Evolutionary conservation across 2,329 filamentous ascomycete species (phyloP).

Genomic region (Colletotrichum lentis): DNA sequence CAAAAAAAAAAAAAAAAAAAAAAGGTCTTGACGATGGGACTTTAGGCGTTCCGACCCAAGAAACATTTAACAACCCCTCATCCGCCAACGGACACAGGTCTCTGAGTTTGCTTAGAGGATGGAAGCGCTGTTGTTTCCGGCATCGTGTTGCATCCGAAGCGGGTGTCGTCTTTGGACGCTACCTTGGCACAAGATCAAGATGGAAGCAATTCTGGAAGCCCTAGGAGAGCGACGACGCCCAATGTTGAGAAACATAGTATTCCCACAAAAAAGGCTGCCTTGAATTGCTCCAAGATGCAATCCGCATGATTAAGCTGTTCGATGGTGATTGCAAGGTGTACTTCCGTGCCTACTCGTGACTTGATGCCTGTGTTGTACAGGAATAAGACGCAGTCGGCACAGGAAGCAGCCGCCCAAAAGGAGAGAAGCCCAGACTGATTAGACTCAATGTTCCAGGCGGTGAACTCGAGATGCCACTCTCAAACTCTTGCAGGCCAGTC

Average conservation of each 20-base stretch:
- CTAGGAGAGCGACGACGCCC: slow-evolving; percentile 42
- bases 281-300: slow-evolving; percentile 48
- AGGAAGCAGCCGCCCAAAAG: slow-evolving; percentile 1
- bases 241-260: slow-evolving; percentile 41
- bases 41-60: background rate
- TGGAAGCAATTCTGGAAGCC: background rate
- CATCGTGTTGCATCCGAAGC: background rate
- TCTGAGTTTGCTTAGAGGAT: background rate
- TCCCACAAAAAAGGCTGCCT: slow-evolving; percentile 41
- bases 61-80: background rate
- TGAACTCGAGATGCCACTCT: slow-evolving; percentile 37
- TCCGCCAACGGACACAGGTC: background rate
- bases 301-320: background rate
- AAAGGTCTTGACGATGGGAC: background rate
- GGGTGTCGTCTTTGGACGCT: background rate
- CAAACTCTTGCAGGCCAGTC: background rate
- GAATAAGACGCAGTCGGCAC: slow-evolving; percentile 41
- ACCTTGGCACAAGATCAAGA: background rate
- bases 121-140: background rate
- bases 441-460: slow-evolving; percentile 34
- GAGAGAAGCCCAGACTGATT: too few relatives aligned
- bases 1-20: too few relatives aligned
- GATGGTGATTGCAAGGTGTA: background rate
- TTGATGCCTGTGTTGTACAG: slow-evolving; percentile 39
- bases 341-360: background rate